Conservation (phyloP, 78 protist genomes). For the Dictyostelium intermedium region DNA sequence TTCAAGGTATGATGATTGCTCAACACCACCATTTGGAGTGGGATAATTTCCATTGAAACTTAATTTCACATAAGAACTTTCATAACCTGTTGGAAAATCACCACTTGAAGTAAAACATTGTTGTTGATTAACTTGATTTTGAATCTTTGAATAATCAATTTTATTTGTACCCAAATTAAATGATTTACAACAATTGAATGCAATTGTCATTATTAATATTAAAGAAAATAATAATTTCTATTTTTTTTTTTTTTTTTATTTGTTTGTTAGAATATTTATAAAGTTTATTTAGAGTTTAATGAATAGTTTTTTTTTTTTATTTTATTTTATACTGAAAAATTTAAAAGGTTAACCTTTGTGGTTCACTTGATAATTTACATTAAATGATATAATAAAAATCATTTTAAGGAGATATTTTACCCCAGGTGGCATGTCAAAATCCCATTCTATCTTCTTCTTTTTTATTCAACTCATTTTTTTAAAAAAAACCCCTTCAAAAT, state of each 20-base stretch:
- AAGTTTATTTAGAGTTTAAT: no score
- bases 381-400: no score
- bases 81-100: background rate
- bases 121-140: background rate
- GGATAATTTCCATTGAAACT: background rate
- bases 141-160: background rate
- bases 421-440: no score
- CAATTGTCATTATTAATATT: background rate
- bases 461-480: no score
- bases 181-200: background rate
- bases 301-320: no score
- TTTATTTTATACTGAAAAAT: no score
- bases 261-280: no score
- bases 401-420: no score
- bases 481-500: no score
- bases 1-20: background rate
- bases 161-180: background rate
- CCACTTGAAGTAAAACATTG: background rate
- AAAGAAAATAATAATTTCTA: background rate
- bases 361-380: no score
- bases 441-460: no score
- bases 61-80: background rate
- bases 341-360: no score
- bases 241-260: background rate
- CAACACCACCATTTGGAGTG: background rate